A percentile compares a stretch with the other conserved stretches of the same genome.
phyloP scores from a whole-genome alignment of 2,329 filamentous ascomycete genomes.

The Hawksworthiomyces lignivorus region DNA sequence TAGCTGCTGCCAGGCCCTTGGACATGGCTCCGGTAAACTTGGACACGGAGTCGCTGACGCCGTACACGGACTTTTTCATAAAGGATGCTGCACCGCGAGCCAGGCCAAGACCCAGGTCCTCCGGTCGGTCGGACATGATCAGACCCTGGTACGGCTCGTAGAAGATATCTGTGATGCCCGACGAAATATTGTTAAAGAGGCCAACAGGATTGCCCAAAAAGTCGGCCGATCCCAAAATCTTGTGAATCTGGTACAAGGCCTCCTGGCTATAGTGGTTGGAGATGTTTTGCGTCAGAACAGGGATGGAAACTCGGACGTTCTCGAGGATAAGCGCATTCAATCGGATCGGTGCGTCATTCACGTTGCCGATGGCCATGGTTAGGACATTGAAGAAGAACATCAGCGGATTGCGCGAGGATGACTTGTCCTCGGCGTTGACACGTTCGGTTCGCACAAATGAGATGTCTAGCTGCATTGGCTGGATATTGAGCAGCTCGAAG shows the following conservation, averaged over 20 bases:
- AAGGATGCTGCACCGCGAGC: slow-evolving; percentile 96
- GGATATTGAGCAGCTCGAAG: slow-evolving; percentile 93
- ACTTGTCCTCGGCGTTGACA: slow-evolving; percentile 92
- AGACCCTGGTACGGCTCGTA: slow-evolving; percentile 97
- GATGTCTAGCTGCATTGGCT: slow-evolving; percentile 95
- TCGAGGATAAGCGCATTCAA: slow-evolving; percentile 92
- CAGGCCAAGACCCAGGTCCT: slow-evolving; percentile 90
- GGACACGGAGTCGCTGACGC: slow-evolving; percentile 92
- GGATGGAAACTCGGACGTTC: slow-evolving; percentile 85
- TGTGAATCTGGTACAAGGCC: slow-evolving; percentile 90
- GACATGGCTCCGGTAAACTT: slow-evolving; percentile 97
- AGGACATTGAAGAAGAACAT: slow-evolving; percentile 99
- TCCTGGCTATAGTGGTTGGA: slow-evolving; percentile 96
- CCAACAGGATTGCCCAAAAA: slow-evolving; percentile 97
- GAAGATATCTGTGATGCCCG: slow-evolving; percentile 94
- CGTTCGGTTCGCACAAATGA: slow-evolving; percentile 96
- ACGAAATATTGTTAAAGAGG: slow-evolving; percentile 96
- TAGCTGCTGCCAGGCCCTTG: slow-evolving; percentile 91
- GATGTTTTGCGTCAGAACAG: slow-evolving; percentile 75
- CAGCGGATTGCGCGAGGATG: slow-evolving; percentile 81
- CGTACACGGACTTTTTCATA: slow-evolving; percentile 97
- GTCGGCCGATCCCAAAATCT: slow-evolving; percentile 93
- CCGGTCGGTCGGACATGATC: slow-evolving; percentile 90
- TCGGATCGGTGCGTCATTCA: slow-evolving; percentile 92
- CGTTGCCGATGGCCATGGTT: slow-evolving; percentile 98